phyloP scores from a whole-genome alignment of 495 filamentous ascomycete species.

The Xylaria flabelliformis region DNA sequence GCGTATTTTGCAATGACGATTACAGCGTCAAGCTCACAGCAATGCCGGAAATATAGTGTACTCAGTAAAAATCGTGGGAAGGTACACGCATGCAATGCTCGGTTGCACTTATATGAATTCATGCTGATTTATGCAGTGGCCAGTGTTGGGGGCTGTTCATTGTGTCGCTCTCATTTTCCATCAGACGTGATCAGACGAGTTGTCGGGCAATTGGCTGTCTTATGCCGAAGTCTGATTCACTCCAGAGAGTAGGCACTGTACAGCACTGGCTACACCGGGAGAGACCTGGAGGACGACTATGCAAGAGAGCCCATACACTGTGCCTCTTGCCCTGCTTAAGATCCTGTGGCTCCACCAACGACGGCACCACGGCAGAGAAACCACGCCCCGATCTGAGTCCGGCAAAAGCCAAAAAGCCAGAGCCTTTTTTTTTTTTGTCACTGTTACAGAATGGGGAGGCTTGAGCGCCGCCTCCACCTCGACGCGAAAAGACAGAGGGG shows the following conservation, averaged over 20 bases:
- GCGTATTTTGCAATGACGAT: not conserved
- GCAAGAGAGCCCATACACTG: conserved; percentile 24
- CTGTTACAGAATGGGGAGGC: conserved; percentile 17
- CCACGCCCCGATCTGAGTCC: conserved; percentile 13
- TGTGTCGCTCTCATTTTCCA: conserved; percentile 37
- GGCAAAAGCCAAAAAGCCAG: conserved; percentile 18
- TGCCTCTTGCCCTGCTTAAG: conserved; percentile 21
- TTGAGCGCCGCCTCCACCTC: conserved; percentile 17
- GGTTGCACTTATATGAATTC: conserved; percentile 14
- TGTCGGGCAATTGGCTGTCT: conserved; percentile 40
- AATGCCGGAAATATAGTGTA: not conserved
- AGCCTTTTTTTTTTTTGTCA: conserved; percentile 12
- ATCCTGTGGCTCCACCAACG: conserved; percentile 17
- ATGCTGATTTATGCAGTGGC: conserved; percentile 14
- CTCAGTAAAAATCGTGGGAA: not conserved
- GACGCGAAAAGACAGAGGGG: not conserved
- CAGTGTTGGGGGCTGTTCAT: conserved; percentile 10
- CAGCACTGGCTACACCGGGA: conserved; percentile 24
- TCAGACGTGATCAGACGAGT: conserved; percentile 30
- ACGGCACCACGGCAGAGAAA: conserved; percentile 22
- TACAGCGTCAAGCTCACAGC: not conserved
- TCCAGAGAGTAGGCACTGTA: conserved; percentile 2
- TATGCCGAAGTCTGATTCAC: conserved; percentile 7
- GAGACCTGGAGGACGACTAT: conserved; percentile 7
- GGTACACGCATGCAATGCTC: conserved; percentile 5